Evolutionary conservation across 805 yeast genomes (phyloP).

Genomic region (Torulaspora indica): DNA sequence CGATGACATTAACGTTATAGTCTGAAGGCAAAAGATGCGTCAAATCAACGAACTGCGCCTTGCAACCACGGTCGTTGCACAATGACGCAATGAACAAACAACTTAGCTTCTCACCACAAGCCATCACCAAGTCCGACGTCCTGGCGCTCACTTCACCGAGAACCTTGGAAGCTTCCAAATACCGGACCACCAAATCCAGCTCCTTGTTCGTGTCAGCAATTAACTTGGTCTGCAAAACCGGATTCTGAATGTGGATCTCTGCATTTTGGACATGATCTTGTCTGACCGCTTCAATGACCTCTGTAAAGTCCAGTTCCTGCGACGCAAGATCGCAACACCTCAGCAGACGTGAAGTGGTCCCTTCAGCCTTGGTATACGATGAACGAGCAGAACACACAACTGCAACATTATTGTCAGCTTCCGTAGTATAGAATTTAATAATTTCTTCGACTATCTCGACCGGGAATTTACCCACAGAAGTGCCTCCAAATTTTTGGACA

Average conservation of each 20-base stretch:
- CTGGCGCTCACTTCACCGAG: conserved; percentile 88
- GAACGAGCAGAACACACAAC: conserved; percentile 97
- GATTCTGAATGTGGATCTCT: conserved; percentile 42
- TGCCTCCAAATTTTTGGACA: conserved; percentile 95
- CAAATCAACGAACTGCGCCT: conserved; percentile 74
- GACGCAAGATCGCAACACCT: conserved; percentile 78
- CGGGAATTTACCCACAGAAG: conserved; percentile 93
- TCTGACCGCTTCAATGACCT: conserved; percentile 60
- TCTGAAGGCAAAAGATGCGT: conserved; percentile 65
- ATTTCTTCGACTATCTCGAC: conserved; percentile 79
- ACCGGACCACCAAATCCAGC: conserved; percentile 59
- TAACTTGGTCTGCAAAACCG: conserved; percentile 48
- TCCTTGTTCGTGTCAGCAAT: conserved; percentile 58
- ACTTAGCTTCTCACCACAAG: conserved; percentile 88
- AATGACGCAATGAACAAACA: conserved; percentile 85
- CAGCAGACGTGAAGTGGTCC: conserved; percentile 85
- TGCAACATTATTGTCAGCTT: conserved; percentile 60
- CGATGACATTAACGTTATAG: conserved; percentile 53
- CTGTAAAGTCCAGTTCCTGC: conserved; percentile 51
- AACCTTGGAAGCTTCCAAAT: conserved; percentile 81
- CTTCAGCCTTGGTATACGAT: conserved; percentile 84
- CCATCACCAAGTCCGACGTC: conserved; percentile 84
- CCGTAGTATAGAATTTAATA: conserved; percentile 55
- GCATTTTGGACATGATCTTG: conserved; percentile 81
- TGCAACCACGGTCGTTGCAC: conserved; percentile 75